Base-by-base conservation (phyloP, 164 flowering plant genomes). In the Aristolochia contorta region DNA sequence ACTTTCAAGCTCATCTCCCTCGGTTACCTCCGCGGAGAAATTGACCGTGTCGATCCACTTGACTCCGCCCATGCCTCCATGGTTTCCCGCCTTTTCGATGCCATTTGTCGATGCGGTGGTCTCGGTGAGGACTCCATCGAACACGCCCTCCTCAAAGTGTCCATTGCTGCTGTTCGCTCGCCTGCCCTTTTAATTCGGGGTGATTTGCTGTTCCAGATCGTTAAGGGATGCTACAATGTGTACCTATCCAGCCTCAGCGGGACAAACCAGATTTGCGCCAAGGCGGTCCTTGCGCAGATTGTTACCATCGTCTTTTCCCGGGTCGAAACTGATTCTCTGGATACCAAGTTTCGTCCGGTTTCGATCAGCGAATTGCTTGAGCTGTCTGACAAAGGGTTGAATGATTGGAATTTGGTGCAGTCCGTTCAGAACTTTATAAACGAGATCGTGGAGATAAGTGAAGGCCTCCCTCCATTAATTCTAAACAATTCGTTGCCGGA, bases 261-360 rank as follows among this genome's bases (percentile, higher is more conserved):
- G 21, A 85, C 91, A 57, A 87, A 85, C 74, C 97, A 91, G 93
- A 87, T 91, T 79, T 89, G 91, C 59, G 97, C 97, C 3, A 94
- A 94, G 75, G 73, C 93, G 0, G 87, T 81, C 30, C 76, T 94
- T 18, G 93, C 96, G 1, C 99, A 94, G 83, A 91, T 91, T 55
- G 70, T 89, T 81, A 55, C 78, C 23, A 84, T 91, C 57, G 80
- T 94, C n/a, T 91, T 79, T 68, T 54, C 81, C 0, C 68, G 99
- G 64, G 86, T 77, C 0, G 97, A 94, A 72, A 85, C 77, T 65
- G 89, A 89, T 61, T 78, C 81, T 2, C 58, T 87, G 77, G 73
- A 75, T 24, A 84, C 73, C n/a, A 43, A 54, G 7, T 53, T 83
- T 24, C 63, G 54, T 37, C 70, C 80, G 32, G 78, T 91, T 20